These are phyloP conservation scores for Podaxis pistillaris DNA, from an alignment of 768 basidiomycete genomes.

Conservation along the genomic window DNA sequence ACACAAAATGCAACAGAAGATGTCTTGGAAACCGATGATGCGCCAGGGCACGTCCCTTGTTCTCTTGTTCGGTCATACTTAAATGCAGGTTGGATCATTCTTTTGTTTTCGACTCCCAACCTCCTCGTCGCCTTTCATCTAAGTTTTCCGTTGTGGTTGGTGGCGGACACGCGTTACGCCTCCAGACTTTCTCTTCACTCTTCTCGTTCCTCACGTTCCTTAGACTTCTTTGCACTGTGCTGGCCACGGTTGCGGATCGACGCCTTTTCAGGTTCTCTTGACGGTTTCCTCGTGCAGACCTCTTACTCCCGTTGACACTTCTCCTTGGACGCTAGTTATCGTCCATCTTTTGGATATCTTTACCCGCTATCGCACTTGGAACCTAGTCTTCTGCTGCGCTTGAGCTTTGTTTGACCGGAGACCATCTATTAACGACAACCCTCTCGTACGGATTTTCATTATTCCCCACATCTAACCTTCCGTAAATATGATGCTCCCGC, in stretches of 20 bases:
- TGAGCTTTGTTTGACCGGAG: background rate
- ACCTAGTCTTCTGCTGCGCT: background rate
- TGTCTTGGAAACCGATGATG: constrained; percentile 1
- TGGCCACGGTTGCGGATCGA: constrained; percentile 1
- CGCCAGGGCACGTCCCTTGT: background rate
- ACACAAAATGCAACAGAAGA: background rate
- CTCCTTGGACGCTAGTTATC: background rate
- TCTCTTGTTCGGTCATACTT: background rate
- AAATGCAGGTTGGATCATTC: background rate
- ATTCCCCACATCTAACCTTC: background rate
- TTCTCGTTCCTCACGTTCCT: background rate
- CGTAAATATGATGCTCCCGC: constrained; percentile 29
- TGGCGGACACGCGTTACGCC: background rate
- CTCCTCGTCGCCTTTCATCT: background rate
- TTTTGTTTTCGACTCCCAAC: background rate
- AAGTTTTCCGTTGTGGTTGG: background rate
- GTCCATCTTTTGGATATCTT: background rate
- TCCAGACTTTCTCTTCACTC: background rate
- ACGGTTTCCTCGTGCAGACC: constrained; percentile 8
- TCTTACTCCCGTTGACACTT: background rate
- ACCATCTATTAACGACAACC: background rate
- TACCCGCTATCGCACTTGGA: background rate
- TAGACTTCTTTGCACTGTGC: constrained; percentile 2
- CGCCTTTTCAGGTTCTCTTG: background rate
- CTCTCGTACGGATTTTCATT: background rate